Conservation (phyloP, 2,329 filamentous ascomycete genomes). For the Scolecobasidium constrictum region DNA sequence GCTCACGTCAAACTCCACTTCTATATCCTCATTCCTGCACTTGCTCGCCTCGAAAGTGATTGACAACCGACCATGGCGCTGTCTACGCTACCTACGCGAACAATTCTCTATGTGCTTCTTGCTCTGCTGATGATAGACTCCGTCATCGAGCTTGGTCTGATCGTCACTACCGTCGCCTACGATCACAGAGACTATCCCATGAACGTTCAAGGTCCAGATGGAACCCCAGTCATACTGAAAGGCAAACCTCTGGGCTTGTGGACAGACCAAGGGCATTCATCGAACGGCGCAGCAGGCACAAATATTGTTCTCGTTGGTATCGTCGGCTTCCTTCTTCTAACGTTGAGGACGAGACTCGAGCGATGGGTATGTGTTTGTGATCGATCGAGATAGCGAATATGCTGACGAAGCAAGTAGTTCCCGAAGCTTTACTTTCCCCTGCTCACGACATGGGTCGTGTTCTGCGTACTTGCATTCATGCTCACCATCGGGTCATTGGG, state of each 20-base stretch:
- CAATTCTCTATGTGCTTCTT: not conserved
- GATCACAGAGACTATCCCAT: not conserved
- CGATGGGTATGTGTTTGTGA: not conserved
- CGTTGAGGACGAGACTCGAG: not conserved
- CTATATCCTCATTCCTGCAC: too few species aligned
- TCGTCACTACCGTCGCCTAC: not conserved
- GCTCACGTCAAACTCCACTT: too few species aligned
- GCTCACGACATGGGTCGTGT: slow-evolving; percentile 14
- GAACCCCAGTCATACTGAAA: not conserved
- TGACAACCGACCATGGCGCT: not conserved
- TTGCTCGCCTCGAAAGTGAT: too few species aligned
- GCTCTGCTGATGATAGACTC: not conserved
- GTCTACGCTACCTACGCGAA: not conserved
- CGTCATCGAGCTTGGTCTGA: not conserved
- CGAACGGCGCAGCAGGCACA: slow-evolving; percentile 20
- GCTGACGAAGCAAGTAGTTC: too few species aligned
- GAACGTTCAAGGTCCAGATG: not conserved
- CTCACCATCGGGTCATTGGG: slow-evolving; percentile 17
- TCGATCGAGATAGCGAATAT: too few species aligned
- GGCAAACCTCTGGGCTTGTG: not conserved
- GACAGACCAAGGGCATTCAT: slow-evolving; percentile 18
- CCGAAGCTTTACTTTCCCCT: not conserved
- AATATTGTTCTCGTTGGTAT: slow-evolving; percentile 19
- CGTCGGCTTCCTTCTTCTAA: slow-evolving; percentile 16
- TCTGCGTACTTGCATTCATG: slow-evolving; percentile 15